Conservation (phyloP, 1,284 basidiomycete species). For the Boletus sp. region DNA sequence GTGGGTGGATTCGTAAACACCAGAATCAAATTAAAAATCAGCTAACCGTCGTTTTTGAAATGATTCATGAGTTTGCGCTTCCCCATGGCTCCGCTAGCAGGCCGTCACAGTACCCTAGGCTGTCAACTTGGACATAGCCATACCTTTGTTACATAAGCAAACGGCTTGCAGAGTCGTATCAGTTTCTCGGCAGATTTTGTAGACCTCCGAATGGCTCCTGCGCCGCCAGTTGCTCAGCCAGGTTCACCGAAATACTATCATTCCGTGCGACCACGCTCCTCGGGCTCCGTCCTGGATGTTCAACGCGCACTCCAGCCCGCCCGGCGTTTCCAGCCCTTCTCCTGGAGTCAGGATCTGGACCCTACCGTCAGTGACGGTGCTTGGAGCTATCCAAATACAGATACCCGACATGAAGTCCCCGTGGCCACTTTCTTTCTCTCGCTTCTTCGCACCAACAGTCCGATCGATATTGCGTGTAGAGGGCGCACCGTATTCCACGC, state of each 20-base stretch:
- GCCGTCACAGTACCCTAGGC: no score
- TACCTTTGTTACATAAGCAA: conserved; percentile 20
- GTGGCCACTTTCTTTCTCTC: conserved; percentile 38
- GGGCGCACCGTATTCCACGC: conserved; percentile 40
- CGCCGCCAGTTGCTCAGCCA: conserved; percentile 18
- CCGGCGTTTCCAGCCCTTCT: conserved; percentile 32
- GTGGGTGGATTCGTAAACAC: background rate
- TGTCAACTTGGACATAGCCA: background rate
- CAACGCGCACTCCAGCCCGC: conserved; percentile 37
- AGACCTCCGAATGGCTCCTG: conserved; percentile 17
- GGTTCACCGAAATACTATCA: conserved; percentile 21
- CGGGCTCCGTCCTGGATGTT: conserved; percentile 34
- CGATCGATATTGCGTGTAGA: conserved; percentile 42
- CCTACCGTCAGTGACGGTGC: conserved; percentile 29
- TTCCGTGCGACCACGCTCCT: conserved; percentile 30
- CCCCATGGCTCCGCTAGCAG: no score
- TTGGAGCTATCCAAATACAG: conserved; percentile 43
- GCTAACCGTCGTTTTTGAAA: background rate
- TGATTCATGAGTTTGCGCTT: background rate
- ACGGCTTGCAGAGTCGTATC: conserved; percentile 7
- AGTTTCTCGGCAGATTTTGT: conserved; percentile 6
- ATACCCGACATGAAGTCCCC: conserved; percentile 44
- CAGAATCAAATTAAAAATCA: background rate
- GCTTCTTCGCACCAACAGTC: conserved; percentile 40
- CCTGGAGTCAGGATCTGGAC: no score